A percentile compares a stretch with the other conserved stretches of the same genome.
Evolutionary conservation across 1,284 basidiomycete species (phyloP).

Genomic region (Cryptococcus sp.): DNA sequence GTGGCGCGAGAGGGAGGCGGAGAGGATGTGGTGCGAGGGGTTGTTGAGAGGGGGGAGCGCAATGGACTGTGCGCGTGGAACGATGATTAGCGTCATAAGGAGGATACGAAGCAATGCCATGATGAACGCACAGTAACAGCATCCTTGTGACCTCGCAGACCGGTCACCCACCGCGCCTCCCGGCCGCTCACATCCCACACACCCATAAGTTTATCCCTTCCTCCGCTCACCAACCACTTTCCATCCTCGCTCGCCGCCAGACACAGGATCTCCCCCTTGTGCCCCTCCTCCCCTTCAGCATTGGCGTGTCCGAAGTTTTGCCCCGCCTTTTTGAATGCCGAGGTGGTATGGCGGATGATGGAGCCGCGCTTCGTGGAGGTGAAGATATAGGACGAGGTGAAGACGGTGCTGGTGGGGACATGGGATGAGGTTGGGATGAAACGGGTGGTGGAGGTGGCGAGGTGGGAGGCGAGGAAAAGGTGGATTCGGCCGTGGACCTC

Average conservation of each 20-base stretch:
- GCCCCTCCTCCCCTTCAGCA: conserved; percentile 58
- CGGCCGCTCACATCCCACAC: conserved; percentile 71
- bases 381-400: conserved; percentile 58
- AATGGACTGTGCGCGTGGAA: conserved; percentile 56
- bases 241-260: conserved; percentile 84
- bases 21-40: conserved; percentile 78
- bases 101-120: neutral
- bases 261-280: conserved; percentile 78
- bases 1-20: conserved; percentile 84
- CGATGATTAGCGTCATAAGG: neutral
- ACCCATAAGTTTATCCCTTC: conserved; percentile 73
- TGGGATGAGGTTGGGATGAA: conserved; percentile 35
- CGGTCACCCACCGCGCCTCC: conserved; percentile 67
- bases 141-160: conserved; percentile 81
- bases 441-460: conserved; percentile 15
- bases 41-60: conserved; percentile 66
- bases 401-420: conserved; percentile 20
- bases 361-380: conserved; percentile 80
- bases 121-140: conserved; percentile 66
- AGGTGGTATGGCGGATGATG: conserved; percentile 75
- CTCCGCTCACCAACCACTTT: conserved; percentile 77
- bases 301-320: conserved; percentile 55
- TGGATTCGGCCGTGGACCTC: conserved; percentile 49
- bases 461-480: conserved; percentile 25
- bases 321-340: conserved; percentile 40